phyloP scores from a whole-genome alignment of 2,329 filamentous ascomycete genomes.

The Ascochyta fabae region DNA sequence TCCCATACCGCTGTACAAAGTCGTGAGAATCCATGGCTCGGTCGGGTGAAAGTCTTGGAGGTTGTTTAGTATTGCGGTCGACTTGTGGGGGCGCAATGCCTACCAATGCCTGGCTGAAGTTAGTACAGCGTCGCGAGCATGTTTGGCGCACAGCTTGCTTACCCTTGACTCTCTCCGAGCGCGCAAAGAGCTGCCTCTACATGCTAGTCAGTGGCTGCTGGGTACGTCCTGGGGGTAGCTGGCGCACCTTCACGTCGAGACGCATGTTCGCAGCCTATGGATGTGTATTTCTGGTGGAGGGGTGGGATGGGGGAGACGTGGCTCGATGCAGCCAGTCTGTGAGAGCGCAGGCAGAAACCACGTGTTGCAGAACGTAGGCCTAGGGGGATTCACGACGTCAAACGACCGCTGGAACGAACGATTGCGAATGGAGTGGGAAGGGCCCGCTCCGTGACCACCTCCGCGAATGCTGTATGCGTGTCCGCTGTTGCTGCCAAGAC shows the following conservation, averaged over 20 bases:
- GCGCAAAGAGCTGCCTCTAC: conserved; percentile 81
- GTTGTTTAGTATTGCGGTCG: conserved; percentile 23
- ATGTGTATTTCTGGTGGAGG: conserved; percentile 31
- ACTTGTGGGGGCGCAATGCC: conserved; percentile 11
- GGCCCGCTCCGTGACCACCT: conserved; percentile 10
- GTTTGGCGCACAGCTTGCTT: conserved; percentile 16
- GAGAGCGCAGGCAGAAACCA: conserved; percentile 23
- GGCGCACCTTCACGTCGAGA: conserved; percentile 54
- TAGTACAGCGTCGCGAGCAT: conserved; percentile 25
- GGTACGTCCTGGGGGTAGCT: not conserved
- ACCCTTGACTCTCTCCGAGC: conserved; percentile 89
- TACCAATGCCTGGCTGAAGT: conserved; percentile 46
- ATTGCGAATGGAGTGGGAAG: conserved; percentile 10
- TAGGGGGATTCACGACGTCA: not conserved
- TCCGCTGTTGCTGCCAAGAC: conserved; percentile 40
- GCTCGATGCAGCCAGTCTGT: conserved; percentile 48
- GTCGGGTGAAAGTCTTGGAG: conserved; percentile 94
- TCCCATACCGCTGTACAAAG: conserved; percentile 84
- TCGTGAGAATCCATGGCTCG: conserved; percentile 94
- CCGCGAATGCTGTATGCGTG: conserved; percentile 26
- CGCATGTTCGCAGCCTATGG: conserved; percentile 48
- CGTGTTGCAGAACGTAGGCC: conserved; percentile 1
- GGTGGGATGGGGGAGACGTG: conserved; percentile 45
- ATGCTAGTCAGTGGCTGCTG: conserved; percentile 49
- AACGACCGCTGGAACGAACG: conserved; percentile 12